Base-by-base conservation (phyloP, 1,139 yeast species). In the Kodamaea suecica region DNA sequence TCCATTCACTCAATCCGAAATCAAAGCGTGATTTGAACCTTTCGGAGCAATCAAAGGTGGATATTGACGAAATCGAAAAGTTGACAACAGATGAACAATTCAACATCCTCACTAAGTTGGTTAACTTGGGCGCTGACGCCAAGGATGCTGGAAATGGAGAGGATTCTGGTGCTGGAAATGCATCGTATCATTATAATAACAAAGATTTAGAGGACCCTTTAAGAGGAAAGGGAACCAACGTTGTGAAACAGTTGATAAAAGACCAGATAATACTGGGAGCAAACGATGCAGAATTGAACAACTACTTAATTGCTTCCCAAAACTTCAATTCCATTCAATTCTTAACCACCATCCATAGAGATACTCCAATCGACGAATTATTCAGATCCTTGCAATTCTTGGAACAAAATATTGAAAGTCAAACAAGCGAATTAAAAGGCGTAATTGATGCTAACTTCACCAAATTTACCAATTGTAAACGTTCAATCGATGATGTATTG, bases 391-490 rank as follows among this genome's bases (percentile, higher is more conserved):
- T 87, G 38, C 70, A 66, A 25, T 69, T 61, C 33, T 64, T 90
- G 39, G 88, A 86, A 45, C 53, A 59, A 19, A 76, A 78, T 19
- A 78, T 90, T 23, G 71, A 76, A 13, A 66, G 75, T 15, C 84
- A 83, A 49, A 78, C 85, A n/a, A 68, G 70, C 9, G 82, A 83
- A 34, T 63, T 90, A 51, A 76, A 80, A 44, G 61, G 62, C 11
- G 73, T 84, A 23, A 84, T 90, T 5, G 85, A 84, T 48, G 70
- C 76, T 16, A 92, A 90, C 53, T 88, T 80, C 52, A 75, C 78
- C 37, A 72, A 76, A 47, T 87, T 88, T 47, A 84, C 90, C 33
- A 76, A 79, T 48, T 78, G 90, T 37, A 92, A 92, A 55, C 76
- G 83, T 33, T 51, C 67, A 3, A 67, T 70, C 23, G 76, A 70